These are phyloP conservation scores for Cicer yamashitae DNA, from an alignment of 306 rosid species.

Conservation along the genomic window DNA sequence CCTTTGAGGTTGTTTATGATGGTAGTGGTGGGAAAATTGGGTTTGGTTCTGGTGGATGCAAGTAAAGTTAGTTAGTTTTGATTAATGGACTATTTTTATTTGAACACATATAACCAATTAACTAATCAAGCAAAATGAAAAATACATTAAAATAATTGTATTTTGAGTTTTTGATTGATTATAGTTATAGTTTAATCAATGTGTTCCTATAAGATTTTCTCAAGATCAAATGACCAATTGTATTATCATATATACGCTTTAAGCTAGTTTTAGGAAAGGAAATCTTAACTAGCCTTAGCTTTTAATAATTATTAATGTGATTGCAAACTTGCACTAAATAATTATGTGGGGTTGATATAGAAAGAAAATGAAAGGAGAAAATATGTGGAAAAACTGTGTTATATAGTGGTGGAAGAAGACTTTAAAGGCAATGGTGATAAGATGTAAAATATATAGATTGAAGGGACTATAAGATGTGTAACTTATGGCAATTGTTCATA, in stretches of 20 bases:
- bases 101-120: background rate
- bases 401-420: constrained; percentile 14
- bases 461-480: background rate
- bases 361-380: background rate
- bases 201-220: background rate
- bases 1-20: constrained; percentile 69
- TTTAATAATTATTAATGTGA: background rate
- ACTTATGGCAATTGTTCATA: constrained; percentile 48
- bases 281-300: constrained; percentile 28
- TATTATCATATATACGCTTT: background rate
- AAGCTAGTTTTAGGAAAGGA: constrained; percentile 26
- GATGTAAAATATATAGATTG: constrained; percentile 17
- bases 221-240: no score
- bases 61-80: background rate
- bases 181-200: background rate
- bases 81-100: no score
- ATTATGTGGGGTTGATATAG: background rate
- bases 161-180: background rate
- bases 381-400: background rate
- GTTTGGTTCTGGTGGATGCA: constrained; percentile 60
- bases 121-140: background rate
- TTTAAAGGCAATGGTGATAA: constrained; percentile 7
- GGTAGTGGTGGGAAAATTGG: constrained; percentile 63
- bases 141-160: background rate
- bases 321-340: constrained; percentile 6